A percentile compares a stretch with the other conserved stretches of the same genome.
Evolutionary conservation across 2,329 filamentous ascomycete species (phyloP).

Genomic region (Colletotrichum brevisporum): DNA sequence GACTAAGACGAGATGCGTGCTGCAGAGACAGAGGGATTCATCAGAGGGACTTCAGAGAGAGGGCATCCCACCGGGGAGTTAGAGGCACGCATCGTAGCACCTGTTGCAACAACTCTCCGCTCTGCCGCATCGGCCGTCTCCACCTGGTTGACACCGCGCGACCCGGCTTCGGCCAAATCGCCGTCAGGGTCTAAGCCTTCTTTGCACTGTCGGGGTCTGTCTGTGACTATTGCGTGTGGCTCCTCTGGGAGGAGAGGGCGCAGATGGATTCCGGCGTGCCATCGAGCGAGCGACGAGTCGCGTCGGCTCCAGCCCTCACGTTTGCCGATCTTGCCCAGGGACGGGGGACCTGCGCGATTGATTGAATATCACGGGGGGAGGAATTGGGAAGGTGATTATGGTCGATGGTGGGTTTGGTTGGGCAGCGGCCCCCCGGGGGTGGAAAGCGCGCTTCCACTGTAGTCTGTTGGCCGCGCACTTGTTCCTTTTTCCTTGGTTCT

Average conservation of each 20-base stretch:
- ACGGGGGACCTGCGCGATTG: neutral
- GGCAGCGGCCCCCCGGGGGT: neutral
- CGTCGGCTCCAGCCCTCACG: neutral
- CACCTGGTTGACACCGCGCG: conserved; percentile 24
- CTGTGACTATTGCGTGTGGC: neutral
- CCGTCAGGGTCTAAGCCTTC: conserved; percentile 15
- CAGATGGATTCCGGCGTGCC: neutral
- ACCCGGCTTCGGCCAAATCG: conserved; percentile 23
- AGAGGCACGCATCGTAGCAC: neutral
- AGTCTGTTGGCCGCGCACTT: neutral
- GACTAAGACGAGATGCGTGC: neutral
- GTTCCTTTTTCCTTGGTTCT: conserved; percentile 7
- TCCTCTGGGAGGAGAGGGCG: too few relatives aligned
- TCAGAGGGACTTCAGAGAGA: neutral
- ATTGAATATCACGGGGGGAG: neutral
- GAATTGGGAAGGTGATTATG: neutral
- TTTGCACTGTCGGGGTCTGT: conserved; percentile 3
- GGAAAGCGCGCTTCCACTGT: conserved; percentile 13
- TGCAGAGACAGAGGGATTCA: neutral
- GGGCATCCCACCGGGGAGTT: conserved; percentile 5
- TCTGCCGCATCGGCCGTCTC: conserved; percentile 23
- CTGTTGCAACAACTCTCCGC: conserved; percentile 33
- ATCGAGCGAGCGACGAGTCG: neutral
- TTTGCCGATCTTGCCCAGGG: conserved; percentile 2
- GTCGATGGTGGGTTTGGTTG: neutral